phyloP scores from a whole-genome alignment of 163 green algal species.

The Scenedesmus sp. region DNA sequence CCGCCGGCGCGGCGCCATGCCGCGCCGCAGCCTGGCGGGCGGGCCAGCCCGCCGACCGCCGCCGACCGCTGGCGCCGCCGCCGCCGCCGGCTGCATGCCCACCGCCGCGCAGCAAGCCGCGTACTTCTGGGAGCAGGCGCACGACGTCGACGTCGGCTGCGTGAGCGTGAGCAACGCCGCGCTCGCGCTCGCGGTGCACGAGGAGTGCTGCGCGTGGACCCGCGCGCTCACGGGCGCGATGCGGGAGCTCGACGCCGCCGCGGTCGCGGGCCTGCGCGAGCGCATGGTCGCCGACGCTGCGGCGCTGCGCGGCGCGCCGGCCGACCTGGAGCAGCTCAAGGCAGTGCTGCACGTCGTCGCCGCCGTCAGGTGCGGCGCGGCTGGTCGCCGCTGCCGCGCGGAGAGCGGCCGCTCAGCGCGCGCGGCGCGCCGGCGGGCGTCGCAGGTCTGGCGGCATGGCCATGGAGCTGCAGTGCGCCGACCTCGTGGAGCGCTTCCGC shows the following conservation, averaged over 20 bases:
- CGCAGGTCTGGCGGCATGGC: conserved; percentile 61
- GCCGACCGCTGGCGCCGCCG: no score
- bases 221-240: conserved; percentile 73
- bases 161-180: conserved; percentile 70
- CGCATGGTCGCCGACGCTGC: conserved; percentile 44
- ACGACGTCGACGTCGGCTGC: conserved; percentile 78
- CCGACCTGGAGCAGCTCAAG: conserved; percentile 71
- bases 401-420: no score
- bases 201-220: conserved; percentile 81
- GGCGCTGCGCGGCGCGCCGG: conserved; percentile 49
- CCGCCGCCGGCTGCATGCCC: no score
- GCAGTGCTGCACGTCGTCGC: conserved; percentile 57
- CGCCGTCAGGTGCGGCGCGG: conserved; percentile 49
- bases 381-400: not conserved
- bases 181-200: conserved; percentile 70
- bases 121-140: conserved; percentile 61
- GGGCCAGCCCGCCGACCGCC: no score
- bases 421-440: no score
- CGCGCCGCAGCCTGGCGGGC: not conserved
- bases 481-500: conserved; percentile 83
- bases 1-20: no score
- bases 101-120: conserved; percentile 41
- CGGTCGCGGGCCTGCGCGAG: conserved; percentile 56
- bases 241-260: conserved; percentile 70
- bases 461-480: conserved; percentile 77